These are phyloP conservation scores for Rhodotorula sp. DNA, from an alignment of 1,284 basidiomycete genomes.

Conservation along the genomic window DNA sequence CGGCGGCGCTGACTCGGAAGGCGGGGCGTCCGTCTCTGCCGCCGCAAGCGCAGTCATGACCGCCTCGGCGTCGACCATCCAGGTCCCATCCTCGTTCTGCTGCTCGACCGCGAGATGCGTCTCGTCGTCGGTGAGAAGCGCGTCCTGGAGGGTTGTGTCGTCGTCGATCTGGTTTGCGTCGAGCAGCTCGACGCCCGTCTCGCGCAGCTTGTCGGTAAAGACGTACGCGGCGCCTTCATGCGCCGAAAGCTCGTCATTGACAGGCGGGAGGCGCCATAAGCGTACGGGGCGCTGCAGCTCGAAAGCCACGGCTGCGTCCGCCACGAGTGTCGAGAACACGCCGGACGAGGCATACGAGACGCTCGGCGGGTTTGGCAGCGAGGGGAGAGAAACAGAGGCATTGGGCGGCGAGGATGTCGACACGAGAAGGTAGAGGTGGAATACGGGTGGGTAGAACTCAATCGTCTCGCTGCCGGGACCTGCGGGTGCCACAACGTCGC, in stretches of 20 bases:
- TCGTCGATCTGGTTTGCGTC: conserved; percentile 32
- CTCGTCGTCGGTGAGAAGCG: conserved; percentile 28
- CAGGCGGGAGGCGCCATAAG: conserved; percentile 31
- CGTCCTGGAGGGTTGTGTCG: conserved; percentile 45
- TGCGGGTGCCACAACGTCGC: conserved; percentile 60
- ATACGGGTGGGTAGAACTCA: conserved; percentile 72
- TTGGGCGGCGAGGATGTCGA: conserved; percentile 40
- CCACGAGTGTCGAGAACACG: background rate
- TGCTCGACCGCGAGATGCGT: conserved; percentile 47
- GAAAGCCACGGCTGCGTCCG: conserved; percentile 31
- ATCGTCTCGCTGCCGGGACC: conserved; percentile 49
- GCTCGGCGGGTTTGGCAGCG: conserved; percentile 31
- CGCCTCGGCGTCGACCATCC: conserved; percentile 43
- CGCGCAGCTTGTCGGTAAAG: conserved; percentile 42
- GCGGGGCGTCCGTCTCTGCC: conserved; percentile 25
- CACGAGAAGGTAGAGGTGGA: conserved; percentile 59
- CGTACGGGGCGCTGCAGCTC: conserved; percentile 13
- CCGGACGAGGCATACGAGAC: conserved; percentile 40
- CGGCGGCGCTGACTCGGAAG: background rate
- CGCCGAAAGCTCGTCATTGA: conserved; percentile 5
- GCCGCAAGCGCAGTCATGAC: conserved; percentile 26
- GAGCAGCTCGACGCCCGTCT: conserved; percentile 42
- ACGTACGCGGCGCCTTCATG: conserved; percentile 34
- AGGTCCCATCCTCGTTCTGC: conserved; percentile 38
- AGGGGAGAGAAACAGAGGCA: conserved; percentile 39